A percentile compares a stretch with the other conserved stretches of the same genome.
Conservation (phyloP, 441 rosid genomes). For the Omphalea diandra region DNA sequence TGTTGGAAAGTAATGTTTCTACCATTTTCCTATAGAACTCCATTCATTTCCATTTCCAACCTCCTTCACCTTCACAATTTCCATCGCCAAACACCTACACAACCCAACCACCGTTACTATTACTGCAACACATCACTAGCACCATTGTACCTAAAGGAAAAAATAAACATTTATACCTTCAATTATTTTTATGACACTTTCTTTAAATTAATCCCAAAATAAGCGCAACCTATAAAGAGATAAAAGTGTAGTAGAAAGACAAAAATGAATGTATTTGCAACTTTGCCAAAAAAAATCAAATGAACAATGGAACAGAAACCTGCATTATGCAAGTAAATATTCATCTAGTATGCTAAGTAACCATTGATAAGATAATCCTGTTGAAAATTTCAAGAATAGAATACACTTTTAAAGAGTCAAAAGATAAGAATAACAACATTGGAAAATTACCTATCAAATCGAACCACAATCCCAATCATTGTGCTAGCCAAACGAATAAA, state of each 20-base stretch:
- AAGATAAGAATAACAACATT: neutral
- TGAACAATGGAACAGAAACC: neutral
- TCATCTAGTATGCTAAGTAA: neutral
- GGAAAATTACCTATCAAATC: conserved; percentile 70
- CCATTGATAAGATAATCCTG: neutral
- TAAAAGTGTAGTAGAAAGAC: too few species aligned
- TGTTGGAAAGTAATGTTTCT: neutral
- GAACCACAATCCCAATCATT: conserved; percentile 61
- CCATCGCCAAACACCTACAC: neutral
- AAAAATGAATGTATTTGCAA: too few species aligned
- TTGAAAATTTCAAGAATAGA: neutral
- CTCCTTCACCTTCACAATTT: neutral
- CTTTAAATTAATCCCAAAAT: neutral
- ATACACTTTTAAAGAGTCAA: neutral
- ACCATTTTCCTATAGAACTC: neutral
- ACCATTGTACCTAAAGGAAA: neutral
- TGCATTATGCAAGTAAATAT: neutral
- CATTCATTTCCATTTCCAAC: neutral
- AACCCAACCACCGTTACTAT: neutral
- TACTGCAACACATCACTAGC: neutral
- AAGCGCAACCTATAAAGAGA: too few species aligned
- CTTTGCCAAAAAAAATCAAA: neutral
- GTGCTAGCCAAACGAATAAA: conserved; percentile 57
- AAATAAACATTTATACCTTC: neutral
- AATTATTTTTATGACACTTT: neutral